Evolutionary conservation across 805 yeast genomes (phyloP).

Genomic region (Cyberlindnera meyerae): DNA sequence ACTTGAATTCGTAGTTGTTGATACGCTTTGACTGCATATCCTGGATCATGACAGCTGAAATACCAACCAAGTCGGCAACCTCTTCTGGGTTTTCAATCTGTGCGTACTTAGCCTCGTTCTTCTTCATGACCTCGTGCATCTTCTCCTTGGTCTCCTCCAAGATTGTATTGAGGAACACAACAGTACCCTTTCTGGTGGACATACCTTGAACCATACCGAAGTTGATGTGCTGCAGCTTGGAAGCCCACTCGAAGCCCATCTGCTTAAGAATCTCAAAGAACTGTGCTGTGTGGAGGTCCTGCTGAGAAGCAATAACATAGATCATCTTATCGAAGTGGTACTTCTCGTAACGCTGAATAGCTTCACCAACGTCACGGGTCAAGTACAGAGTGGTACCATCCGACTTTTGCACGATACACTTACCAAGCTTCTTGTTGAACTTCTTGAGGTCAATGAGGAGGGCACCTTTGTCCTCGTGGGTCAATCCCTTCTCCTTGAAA

Average conservation of each 20-base stretch:
- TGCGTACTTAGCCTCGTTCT: constrained; percentile 83
- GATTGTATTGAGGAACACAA: constrained; percentile 92
- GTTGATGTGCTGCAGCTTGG: constrained; percentile 73
- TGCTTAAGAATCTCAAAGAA: constrained; percentile 90
- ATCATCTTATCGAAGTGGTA: constrained; percentile 92
- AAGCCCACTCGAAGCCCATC: constrained; percentile 87
- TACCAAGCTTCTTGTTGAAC: constrained; percentile 88
- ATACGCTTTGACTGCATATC: constrained; percentile 97
- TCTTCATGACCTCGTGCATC: constrained; percentile 96
- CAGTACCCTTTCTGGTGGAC: constrained; percentile 98
- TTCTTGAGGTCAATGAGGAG: constrained; percentile 76
- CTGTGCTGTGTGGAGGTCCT: constrained; percentile 90
- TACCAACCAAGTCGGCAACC: constrained; percentile 93
- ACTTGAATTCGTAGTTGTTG: constrained; percentile 92
- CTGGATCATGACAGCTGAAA: constrained; percentile 97
- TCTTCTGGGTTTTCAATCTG: constrained; percentile 92
- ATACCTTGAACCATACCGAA: constrained; percentile 98
- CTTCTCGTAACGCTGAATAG: constrained; percentile 79
- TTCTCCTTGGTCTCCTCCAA: constrained; percentile 88
- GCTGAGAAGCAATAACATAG: constrained; percentile 94
- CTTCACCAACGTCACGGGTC: constrained; percentile 97
- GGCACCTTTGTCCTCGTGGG: constrained; percentile 89
- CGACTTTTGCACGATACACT: constrained; percentile 84
- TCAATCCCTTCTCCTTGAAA: constrained; percentile 63
- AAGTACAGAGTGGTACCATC: constrained; percentile 94